Base-by-base conservation (phyloP, 495 filamentous ascomycete species). In the Aspergillus incahuasiensis region DNA sequence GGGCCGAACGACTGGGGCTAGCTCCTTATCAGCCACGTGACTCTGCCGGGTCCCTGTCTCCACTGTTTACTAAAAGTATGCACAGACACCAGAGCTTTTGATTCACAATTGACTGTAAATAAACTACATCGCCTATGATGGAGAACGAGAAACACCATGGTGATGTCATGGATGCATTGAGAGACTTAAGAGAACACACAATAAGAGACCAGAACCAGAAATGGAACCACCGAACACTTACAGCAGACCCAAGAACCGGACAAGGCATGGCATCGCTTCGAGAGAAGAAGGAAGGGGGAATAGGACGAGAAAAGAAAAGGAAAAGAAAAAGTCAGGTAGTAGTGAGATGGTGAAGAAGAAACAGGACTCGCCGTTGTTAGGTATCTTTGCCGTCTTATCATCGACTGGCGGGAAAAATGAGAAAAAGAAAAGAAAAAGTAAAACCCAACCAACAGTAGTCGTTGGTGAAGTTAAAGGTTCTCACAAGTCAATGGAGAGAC, bases 351-450 rank as follows among this genome's bases (percentile, higher is more conserved):
- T 48, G 59, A 56, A 12, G 40, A 58, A 56, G 15, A 48, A 42
- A 11, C 50, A 61, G 38, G 52, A 71, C 58, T 63, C 63, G 63
- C 67, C 64, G 66, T 61, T 16, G 13, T 40, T 16, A 71, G 69
- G 65, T 74, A 71, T 72, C 71, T 67, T 72, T 52, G 61, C 66
- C 72, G 65, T 68, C 70, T 63, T 62, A 38, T 34, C 20, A 50
- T 61, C 61, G 67, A 63, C 63, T 63, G 62, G 61, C 62, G 55
- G 51, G 44, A 52, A 64, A 59, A 46, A n/a, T n/a, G n/a, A n/a
- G n/a, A 19, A 58, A 61, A 40, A 41, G 56, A 11, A 56, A 63
- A 60, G 48, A 30, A 63, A 47, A 53, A 48, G 39, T 56, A 51
- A 56, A 54, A 60, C 52, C 35, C 54, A 66, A 32, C 25, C 32